Evolutionary conservation across 495 filamentous ascomycete genomes (phyloP), one percentile per base, ranked within the genome.

Genomic region (Penicillium paradoxum): DNA sequence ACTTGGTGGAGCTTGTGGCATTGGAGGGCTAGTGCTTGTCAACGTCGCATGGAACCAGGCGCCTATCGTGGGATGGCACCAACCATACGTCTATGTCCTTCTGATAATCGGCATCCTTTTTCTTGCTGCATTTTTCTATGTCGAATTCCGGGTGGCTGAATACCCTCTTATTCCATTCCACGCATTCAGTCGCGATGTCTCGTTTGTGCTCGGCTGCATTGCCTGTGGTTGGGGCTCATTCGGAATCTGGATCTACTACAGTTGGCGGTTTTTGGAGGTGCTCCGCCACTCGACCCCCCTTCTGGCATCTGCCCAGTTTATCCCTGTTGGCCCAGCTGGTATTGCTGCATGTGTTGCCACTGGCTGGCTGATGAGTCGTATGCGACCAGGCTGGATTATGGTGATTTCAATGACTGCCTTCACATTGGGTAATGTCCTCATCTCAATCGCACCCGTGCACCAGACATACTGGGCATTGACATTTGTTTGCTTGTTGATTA

Each of bases 1-100:
- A 9, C 22, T 71, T 1, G 84, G 83, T 5, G 74, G 73, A 7
- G 24, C 73, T 11, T 66, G 74, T 6, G 86, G 86, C 5, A 75
- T 88, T 5, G 58, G 67, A 2, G 81, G 75, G 1, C 63, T 89
- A 14, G 64, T 87, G 1, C 63, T 89, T 4, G 62, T 77, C 29
- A 79, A 79, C 41, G 65, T 81, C 34, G 73, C 76, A 0, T 78
- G 71, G 72, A 81, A 80, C 54, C 78, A 81, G 58, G 73, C 65
- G 1, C 71, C 74, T 0, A 55, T 69, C 0, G 72, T 73, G 1
- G 68, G 73, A 1, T 82, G 79, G 79, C 39, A 41, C 6, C 59
- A 64, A 30, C 59, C 71, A 0, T 79, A 79, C 57, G 68, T 76
- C 24, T 76, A 73, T 53, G 58, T 77, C 5, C 56, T 74, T 0